Conservation (phyloP, 2,329 filamentous ascomycete genomes). For the Phyllosticta citrichinensis region DNA sequence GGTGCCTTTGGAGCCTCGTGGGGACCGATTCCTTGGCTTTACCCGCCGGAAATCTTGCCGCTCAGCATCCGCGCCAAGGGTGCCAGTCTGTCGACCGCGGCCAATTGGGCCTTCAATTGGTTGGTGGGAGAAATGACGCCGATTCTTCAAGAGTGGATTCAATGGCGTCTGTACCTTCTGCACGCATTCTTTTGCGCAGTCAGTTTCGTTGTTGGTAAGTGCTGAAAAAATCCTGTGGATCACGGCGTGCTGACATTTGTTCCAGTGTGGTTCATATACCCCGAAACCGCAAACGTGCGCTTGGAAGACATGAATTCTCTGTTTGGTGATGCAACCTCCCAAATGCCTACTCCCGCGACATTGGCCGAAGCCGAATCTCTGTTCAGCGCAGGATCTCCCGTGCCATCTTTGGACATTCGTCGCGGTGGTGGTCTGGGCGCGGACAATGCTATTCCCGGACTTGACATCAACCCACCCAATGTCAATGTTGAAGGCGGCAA, state of each 20-base stretch:
- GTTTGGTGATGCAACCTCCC: slow-evolving; percentile 86
- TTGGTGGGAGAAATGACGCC: slow-evolving; percentile 92
- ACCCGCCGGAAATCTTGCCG: slow-evolving; percentile 96
- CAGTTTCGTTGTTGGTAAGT: slow-evolving; percentile 91
- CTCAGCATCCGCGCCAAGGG: slow-evolving; percentile 95
- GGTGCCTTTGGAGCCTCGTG: slow-evolving; percentile 95
- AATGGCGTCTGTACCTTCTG: slow-evolving; percentile 87
- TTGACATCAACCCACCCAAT: slow-evolving; percentile 71
- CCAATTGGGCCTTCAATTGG: slow-evolving; percentile 99
- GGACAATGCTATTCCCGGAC: slow-evolving; percentile 63
- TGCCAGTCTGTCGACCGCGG: slow-evolving; percentile 87
- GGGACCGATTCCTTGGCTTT: slow-evolving; percentile 97
- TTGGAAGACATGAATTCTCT: slow-evolving; percentile 94
- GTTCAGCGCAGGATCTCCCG: slow-evolving; percentile 66
- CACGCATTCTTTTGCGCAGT: slow-evolving; percentile 95
- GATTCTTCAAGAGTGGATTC: slow-evolving; percentile 80
- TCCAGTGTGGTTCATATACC: slow-evolving; percentile 91
- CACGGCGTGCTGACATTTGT: slow-evolving; percentile 15
- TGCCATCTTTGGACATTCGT: slow-evolving; percentile 65
- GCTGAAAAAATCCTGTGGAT: not conserved
- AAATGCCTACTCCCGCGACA: slow-evolving; percentile 67
- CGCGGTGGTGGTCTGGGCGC: slow-evolving; percentile 40
- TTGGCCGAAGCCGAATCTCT: slow-evolving; percentile 74
- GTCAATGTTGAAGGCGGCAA: slow-evolving; percentile 45
- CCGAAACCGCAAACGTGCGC: slow-evolving; percentile 89